These are phyloP conservation scores for Voacanga thouarsii DNA, from an alignment of 257 asterid genomes.

Conservation along the genomic window DNA sequence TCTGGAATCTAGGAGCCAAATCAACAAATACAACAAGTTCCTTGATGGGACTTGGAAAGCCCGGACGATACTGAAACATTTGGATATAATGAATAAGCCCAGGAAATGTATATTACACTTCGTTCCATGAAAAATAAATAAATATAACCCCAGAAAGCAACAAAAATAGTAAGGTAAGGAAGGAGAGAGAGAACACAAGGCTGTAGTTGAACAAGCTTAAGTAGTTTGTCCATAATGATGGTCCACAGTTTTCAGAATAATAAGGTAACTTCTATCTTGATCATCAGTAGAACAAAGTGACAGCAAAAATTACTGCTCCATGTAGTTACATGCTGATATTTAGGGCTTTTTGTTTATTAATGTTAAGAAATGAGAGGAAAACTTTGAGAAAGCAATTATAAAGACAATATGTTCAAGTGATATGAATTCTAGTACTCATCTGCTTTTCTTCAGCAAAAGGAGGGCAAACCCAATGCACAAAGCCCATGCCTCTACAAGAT, in stretches of 20 bases:
- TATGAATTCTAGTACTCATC: not conserved
- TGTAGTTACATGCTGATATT: not conserved
- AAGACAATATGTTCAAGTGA: not conserved
- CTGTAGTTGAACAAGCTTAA: not conserved
- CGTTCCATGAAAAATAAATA: no score
- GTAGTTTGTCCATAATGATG: not conserved
- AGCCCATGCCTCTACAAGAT: no score
- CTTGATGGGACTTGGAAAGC: slow-evolving; percentile 71
- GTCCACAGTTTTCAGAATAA: not conserved
- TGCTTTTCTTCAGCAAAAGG: not conserved
- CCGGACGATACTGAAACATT: slow-evolving; percentile 79
- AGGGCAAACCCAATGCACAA: no score
- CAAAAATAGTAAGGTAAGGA: no score
- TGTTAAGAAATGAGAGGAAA: not conserved
- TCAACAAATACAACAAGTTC: slow-evolving; percentile 80
- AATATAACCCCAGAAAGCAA: no score
- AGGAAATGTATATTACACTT: not conserved
- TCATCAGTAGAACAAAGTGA: not conserved
- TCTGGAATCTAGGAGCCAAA: slow-evolving; percentile 87
- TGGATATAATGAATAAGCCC: slow-evolving; percentile 10
- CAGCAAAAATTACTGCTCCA: not conserved
- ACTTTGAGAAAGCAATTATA: not conserved
- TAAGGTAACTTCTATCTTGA: not conserved
- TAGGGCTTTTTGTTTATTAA: not conserved
- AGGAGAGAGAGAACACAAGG: not conserved